phyloP scores from a whole-genome alignment of 148 eudicot species.

The Vaccinium corymbosum region DNA sequence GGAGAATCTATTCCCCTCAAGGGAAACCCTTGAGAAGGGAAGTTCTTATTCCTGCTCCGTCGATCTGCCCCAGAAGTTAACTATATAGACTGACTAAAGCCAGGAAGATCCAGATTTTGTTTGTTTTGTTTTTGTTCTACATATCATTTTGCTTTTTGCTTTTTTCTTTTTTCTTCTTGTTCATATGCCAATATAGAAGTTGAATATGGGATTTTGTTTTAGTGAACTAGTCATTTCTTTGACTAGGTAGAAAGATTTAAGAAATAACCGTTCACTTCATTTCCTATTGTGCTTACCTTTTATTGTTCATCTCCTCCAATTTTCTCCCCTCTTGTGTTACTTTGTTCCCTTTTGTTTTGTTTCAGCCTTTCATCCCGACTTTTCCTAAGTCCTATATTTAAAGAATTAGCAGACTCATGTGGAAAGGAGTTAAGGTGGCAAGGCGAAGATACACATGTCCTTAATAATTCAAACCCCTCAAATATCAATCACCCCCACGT shows the following conservation, averaged over 20 bases:
- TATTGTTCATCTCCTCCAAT: no score
- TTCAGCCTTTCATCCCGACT: no score
- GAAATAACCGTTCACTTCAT: not conserved
- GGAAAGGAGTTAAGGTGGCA: no score
- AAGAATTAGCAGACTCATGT: no score
- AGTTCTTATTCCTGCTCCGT: not conserved
- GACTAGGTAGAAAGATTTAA: not conserved
- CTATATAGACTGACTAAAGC: slow-evolving; percentile 8
- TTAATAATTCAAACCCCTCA: no score
- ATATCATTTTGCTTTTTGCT: not conserved
- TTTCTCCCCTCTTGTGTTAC: no score
- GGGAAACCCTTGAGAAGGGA: slow-evolving; percentile 28
- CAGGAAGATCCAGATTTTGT: slow-evolving; percentile 10
- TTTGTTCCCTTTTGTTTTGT: no score
- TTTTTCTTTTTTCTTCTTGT: not conserved
- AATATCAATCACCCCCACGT: no score
- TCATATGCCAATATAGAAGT: not conserved
- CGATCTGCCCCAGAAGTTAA: not conserved
- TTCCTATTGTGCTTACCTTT: no score
- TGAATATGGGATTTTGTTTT: not conserved
- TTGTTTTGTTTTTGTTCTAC: not conserved
- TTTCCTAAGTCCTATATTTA: no score
- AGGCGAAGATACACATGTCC: no score
- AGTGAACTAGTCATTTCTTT: not conserved
- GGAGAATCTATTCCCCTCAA: slow-evolving; percentile 33